A percentile compares a stretch with the other conserved stretches of the same genome.
These are phyloP conservation scores for Malus domestica DNA, from an alignment of 306 rosid genomes.

Conservation along the genomic window ASM211411v1 NC_041791.1:9405001-9405500, in stretches of 20 bases:
- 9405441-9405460: too few relatives aligned
- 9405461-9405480: too few relatives aligned
- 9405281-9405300: background rate
- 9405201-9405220: slow-evolving; percentile 55
- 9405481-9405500: too few relatives aligned
- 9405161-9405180: slow-evolving; percentile 25
- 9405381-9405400: too few relatives aligned
- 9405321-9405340: fast-evolving
- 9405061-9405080: slow-evolving; percentile 33
- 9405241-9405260: slow-evolving; percentile 33
- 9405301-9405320: too few relatives aligned
- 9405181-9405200: slow-evolving; percentile 32
- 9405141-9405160: slow-evolving; percentile 38
- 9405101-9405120: slow-evolving; percentile 47
- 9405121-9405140: slow-evolving; percentile 57
- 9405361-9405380: too few relatives aligned
- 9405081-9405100: slow-evolving; percentile 67
- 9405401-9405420: too few relatives aligned
- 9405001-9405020: slow-evolving; percentile 5
- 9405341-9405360: too few relatives aligned
- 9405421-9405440: too few relatives aligned
- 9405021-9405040: slow-evolving; percentile 4
- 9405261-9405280: background rate
- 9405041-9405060: slow-evolving; percentile 24
- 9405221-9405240: slow-evolving; percentile 36